A percentile compares a stretch with the other conserved stretches of the same genome.
phyloP scores from a whole-genome alignment of 2,329 filamentous ascomycete genomes.

The Fusarium acutatum region DNA sequence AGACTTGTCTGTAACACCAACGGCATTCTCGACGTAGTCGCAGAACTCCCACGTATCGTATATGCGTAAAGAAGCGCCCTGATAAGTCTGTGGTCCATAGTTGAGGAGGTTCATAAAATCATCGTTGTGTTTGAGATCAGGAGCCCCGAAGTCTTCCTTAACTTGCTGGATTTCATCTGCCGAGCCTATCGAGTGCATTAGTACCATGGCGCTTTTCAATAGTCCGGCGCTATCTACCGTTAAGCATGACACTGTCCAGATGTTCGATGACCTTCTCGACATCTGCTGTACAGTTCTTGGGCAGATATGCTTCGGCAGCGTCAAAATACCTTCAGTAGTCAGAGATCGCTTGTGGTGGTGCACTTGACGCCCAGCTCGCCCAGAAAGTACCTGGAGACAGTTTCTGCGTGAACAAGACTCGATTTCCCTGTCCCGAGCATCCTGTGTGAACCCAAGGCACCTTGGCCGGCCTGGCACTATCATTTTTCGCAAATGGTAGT shows the following conservation, averaged over 20 bases:
- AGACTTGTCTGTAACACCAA: neutral
- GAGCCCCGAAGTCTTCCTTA: neutral
- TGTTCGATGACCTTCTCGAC: neutral
- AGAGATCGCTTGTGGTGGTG: neutral
- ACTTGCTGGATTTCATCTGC: neutral
- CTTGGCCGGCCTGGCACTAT: neutral
- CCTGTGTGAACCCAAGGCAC: slow-evolving; percentile 3
- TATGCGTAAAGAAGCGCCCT: neutral
- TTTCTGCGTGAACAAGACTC: neutral
- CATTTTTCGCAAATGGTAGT: neutral
- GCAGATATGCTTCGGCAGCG: neutral
- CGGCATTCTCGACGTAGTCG: neutral
- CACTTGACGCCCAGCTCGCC: neutral
- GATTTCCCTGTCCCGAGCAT: neutral
- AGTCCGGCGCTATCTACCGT: neutral
- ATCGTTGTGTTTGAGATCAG: neutral
- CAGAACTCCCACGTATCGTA: neutral
- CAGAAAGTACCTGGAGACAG: neutral
- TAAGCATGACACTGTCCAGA: neutral
- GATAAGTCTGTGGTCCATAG: neutral
- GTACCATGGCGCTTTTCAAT: neutral
- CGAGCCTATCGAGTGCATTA: neutral
- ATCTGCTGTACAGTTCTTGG: neutral
- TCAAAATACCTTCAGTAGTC: slow-evolving; percentile 4
- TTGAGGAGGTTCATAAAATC: neutral